A percentile compares a stretch with the other conserved stretches of the same genome.
phyloP scores from a whole-genome alignment of 257 asterid species.

The Jacaranda copaia region DNA sequence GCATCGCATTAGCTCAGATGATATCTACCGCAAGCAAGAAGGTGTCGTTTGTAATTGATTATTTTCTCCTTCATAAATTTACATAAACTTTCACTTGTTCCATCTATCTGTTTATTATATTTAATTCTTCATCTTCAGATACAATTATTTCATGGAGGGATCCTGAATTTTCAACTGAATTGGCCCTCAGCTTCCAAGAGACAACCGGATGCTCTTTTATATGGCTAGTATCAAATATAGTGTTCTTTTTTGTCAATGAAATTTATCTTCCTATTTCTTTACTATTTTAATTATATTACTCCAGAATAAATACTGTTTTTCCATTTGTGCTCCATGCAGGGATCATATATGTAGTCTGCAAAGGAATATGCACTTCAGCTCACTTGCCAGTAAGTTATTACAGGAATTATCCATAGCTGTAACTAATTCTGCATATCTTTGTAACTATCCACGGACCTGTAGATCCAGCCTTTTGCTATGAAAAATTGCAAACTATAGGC shows the following conservation, averaged over 20 bases:
- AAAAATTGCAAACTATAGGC: constrained; percentile 2
- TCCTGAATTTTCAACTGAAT: constrained; percentile 87
- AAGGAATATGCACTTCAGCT: constrained; percentile 80
- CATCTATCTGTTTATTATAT: constrained; percentile 24
- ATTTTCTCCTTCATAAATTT: background rate
- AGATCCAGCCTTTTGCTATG: background rate
- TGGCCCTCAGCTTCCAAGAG: constrained; percentile 99
- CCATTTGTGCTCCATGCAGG: constrained; percentile 57
- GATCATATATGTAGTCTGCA: constrained; percentile 87
- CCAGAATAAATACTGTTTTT: constrained; percentile 14
- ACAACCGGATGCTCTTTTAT: constrained; percentile 89
- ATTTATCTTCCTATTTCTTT: constrained; percentile 15
- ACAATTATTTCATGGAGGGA: constrained; percentile 99
- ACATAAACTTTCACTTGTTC: constrained; percentile 27
- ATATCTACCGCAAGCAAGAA: constrained; percentile 96
- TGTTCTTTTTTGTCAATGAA: background rate
- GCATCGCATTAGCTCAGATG: constrained; percentile 90
- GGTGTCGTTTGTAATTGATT: constrained; percentile 49
- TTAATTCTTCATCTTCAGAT: constrained; percentile 52
- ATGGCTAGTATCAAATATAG: constrained; percentile 73
- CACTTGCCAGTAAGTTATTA: constrained; percentile 77
- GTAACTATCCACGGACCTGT: constrained; percentile 1
- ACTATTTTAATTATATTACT: constrained; percentile 27
- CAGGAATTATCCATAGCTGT: background rate
- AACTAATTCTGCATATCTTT: constrained; percentile 23